These are phyloP conservation scores for Phytophthora litchii DNA, from an alignment of 352 stramenopile genomes.

Conservation along the genomic window DNA sequence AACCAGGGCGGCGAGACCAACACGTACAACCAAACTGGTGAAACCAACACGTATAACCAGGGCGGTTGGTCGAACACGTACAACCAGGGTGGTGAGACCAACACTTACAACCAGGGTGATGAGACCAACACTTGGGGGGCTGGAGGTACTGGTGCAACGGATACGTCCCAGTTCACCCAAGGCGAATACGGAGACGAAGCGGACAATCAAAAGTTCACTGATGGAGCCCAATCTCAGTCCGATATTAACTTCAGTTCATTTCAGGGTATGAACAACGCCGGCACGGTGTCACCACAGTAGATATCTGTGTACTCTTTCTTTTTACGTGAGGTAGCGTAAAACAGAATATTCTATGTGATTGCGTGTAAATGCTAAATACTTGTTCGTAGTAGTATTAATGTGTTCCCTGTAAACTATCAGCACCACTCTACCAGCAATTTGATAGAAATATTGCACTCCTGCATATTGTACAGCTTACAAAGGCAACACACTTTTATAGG, in stretches of 20 bases:
- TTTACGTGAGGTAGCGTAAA: constrained; percentile 20
- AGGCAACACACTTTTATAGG: too few species aligned
- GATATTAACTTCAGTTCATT: constrained; percentile 23
- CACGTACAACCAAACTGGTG: constrained; percentile 5
- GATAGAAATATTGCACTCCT: too few species aligned
- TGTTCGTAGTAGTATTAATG: neutral
- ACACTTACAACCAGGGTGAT: neutral
- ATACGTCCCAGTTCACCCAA: constrained; percentile 11
- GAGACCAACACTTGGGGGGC: constrained; percentile 4
- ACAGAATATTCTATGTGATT: neutral
- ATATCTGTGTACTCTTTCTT: neutral
- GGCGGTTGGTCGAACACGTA: neutral
- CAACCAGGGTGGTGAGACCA: constrained; percentile 1
- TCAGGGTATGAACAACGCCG: constrained; percentile 2
- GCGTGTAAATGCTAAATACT: constrained; percentile 8
- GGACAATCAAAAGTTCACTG: constrained; percentile 5
- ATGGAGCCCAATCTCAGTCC: neutral
- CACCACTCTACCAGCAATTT: too few species aligned
- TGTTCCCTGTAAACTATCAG: too few species aligned
- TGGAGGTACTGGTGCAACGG: neutral
- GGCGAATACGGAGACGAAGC: constrained; percentile 4
- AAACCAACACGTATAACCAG: neutral
- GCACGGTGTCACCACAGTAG: constrained; percentile 13
- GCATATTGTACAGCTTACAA: too few species aligned
- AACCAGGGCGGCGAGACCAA: constrained; percentile 2